phyloP scores from a whole-genome alignment of 805 yeast species.

The Kodamaea lidongshanica region DNA sequence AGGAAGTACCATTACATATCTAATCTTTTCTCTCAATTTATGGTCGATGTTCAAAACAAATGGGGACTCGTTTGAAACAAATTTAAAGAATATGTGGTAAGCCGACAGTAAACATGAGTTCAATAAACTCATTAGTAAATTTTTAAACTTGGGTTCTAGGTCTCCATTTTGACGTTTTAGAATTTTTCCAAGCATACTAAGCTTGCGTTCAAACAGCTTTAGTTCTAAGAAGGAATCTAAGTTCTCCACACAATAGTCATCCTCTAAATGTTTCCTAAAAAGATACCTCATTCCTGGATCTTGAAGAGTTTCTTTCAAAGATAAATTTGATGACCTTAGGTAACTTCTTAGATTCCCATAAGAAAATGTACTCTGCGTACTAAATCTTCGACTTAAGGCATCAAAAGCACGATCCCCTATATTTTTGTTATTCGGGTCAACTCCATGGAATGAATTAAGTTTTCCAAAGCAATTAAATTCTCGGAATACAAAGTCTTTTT shows the following conservation, averaged over 20 bases:
- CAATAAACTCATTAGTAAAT: slow-evolving; percentile 24
- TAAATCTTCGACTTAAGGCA: too few species aligned
- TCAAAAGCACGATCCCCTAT: too few species aligned
- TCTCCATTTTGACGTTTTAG: slow-evolving; percentile 19
- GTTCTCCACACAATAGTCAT: slow-evolving; percentile 67
- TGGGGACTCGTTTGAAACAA: slow-evolving; percentile 60
- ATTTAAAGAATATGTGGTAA: slow-evolving; percentile 60
- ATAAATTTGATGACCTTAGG: background rate
- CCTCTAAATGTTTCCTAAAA: slow-evolving; percentile 59
- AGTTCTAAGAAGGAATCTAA: slow-evolving; percentile 64
- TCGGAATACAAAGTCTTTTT: background rate
- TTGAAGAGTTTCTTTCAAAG: slow-evolving; percentile 40
- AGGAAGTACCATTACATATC: slow-evolving; percentile 14
- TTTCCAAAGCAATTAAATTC: slow-evolving; percentile 1
- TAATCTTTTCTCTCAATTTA: slow-evolving; percentile 39
- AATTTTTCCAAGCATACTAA: slow-evolving; percentile 38
- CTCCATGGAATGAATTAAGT: too few species aligned
- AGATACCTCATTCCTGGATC: slow-evolving; percentile 75
- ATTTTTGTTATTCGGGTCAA: too few species aligned
- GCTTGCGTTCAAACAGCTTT: slow-evolving; percentile 43
- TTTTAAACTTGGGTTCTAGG: slow-evolving; percentile 12
- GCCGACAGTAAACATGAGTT: slow-evolving; percentile 56
- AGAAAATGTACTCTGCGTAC: too few species aligned
- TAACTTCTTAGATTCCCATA: too few species aligned
- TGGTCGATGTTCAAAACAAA: slow-evolving; percentile 66